phyloP scores from a whole-genome alignment of 2,329 filamentous ascomycete species.

The Aspergillus calidoustus region DNA sequence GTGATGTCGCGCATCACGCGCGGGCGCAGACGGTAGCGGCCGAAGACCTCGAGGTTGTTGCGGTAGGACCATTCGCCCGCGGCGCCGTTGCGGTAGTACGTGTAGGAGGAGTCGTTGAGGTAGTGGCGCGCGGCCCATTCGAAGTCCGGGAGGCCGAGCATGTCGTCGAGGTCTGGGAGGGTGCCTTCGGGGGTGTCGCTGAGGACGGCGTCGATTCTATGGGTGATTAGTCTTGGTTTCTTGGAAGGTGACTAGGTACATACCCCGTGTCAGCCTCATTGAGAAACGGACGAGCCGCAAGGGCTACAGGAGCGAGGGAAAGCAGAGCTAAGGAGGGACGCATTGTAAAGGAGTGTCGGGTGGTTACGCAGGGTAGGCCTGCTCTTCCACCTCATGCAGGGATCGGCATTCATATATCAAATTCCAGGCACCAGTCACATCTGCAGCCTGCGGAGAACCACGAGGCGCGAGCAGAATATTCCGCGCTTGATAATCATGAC shows the following conservation, averaged over 20 bases:
- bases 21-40: conserved; percentile 16
- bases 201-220: conserved; percentile 14
- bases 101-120: conserved; percentile 18
- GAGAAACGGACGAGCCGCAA: conserved; percentile 17
- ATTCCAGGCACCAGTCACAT: background rate
- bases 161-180: conserved; percentile 10
- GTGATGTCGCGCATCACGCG: conserved; percentile 18
- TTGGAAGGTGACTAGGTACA: background rate
- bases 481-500: background rate
- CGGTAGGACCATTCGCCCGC: conserved; percentile 20
- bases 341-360: conserved; percentile 15
- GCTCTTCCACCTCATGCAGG: background rate
- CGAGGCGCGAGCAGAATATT: background rate
- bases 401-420: background rate
- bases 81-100: conserved; percentile 21
- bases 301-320: conserved; percentile 6
- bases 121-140: conserved; percentile 18
- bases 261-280: conserved; percentile 20
- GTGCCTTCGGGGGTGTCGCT: conserved; percentile 13
- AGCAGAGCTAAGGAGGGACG: conserved; percentile 10
- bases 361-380: background rate
- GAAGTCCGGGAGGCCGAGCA: conserved; percentile 16
- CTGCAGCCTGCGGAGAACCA: background rate
- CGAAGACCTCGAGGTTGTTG: conserved; percentile 18
- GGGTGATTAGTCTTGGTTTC: background rate